Evolutionary conservation across 1,284 basidiomycete genomes (phyloP).

Genomic region (Malassezia vespertilionis): DNA sequence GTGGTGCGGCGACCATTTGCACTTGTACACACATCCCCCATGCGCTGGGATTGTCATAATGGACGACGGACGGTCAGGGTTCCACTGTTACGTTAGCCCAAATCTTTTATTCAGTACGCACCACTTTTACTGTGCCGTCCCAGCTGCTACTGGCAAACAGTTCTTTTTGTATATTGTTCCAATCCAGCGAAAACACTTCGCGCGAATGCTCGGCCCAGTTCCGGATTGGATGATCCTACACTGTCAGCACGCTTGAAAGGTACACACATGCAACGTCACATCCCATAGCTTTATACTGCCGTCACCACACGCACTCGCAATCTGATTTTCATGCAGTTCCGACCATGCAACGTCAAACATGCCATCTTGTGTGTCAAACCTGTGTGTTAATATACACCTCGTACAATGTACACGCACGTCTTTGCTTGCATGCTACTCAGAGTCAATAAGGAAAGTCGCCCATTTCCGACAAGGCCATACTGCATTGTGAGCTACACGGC

Average conservation of each 20-base stretch:
- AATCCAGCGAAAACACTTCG: conserved; percentile 90
- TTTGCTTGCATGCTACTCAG: conserved; percentile 7
- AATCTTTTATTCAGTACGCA: conserved; percentile 50
- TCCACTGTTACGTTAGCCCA: conserved; percentile 54
- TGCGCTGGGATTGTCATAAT: conserved; percentile 71
- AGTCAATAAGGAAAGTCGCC: conserved; percentile 49
- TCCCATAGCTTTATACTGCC: conserved; percentile 88
- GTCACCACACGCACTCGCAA: conserved; percentile 78
- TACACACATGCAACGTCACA: conserved; percentile 66
- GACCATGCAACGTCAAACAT: conserved; percentile 86
- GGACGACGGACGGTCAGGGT: conserved; percentile 65
- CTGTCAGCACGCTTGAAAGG: not conserved
- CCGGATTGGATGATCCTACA: conserved; percentile 72
- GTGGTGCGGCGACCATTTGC: conserved; percentile 79
- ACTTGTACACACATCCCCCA: conserved; percentile 72
- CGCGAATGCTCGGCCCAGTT: conserved; percentile 86
- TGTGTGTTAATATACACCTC: conserved; percentile 40
- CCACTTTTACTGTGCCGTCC: conserved; percentile 82
- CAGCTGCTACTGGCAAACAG: conserved; percentile 71
- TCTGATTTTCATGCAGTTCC: conserved; percentile 84
- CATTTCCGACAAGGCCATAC: conserved; percentile 89
- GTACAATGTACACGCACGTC: conserved; percentile 2
- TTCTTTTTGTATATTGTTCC: conserved; percentile 89
- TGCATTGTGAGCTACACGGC: conserved; percentile 1
- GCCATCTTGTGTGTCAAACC: conserved; percentile 87